Evolutionary conservation across 805 yeast genomes (phyloP).

Genomic region (Schwanniomyces vanrijiae): DNA sequence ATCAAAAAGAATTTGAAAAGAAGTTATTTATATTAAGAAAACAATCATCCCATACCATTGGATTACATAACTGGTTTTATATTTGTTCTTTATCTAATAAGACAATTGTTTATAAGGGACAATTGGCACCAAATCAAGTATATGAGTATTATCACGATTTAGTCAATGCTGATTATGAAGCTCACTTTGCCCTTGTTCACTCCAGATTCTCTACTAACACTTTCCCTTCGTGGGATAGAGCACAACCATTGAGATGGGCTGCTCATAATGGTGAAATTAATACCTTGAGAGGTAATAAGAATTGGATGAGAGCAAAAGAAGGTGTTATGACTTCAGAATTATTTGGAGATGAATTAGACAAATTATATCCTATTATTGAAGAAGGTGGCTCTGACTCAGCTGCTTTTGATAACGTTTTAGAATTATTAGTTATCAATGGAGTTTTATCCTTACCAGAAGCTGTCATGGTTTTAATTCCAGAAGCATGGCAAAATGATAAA

Average conservation of each 20-base stretch:
- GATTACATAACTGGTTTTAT: constrained; percentile 96
- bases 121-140: constrained; percentile 94
- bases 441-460: constrained; percentile 93
- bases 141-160: constrained; percentile 93
- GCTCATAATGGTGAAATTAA: constrained; percentile 99
- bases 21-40: constrained; percentile 84
- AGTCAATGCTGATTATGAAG: constrained; percentile 86
- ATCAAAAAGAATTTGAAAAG: constrained; percentile 72
- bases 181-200: constrained; percentile 94
- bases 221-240: constrained; percentile 99
- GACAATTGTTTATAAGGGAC: constrained; percentile 96
- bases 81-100: constrained; percentile 87
- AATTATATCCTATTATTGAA: constrained; percentile 91
- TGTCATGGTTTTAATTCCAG: constrained; percentile 94
- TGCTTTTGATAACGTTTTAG: constrained; percentile 94
- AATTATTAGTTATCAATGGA: constrained; percentile 87
- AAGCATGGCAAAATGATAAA: constrained; percentile 92
- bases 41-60: constrained; percentile 86
- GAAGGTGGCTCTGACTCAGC: constrained; percentile 99
- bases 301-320: constrained; percentile 99
- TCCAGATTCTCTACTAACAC: constrained; percentile 97
- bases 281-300: constrained; percentile 95
- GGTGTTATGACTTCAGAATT: constrained; percentile 89
- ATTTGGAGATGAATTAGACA: constrained; percentile 89
- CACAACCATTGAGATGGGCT: constrained; percentile 95